Evolutionary conservation across 2,329 filamentous ascomycete genomes (phyloP).

Genomic region (Penicillium sclerotigenum): DNA sequence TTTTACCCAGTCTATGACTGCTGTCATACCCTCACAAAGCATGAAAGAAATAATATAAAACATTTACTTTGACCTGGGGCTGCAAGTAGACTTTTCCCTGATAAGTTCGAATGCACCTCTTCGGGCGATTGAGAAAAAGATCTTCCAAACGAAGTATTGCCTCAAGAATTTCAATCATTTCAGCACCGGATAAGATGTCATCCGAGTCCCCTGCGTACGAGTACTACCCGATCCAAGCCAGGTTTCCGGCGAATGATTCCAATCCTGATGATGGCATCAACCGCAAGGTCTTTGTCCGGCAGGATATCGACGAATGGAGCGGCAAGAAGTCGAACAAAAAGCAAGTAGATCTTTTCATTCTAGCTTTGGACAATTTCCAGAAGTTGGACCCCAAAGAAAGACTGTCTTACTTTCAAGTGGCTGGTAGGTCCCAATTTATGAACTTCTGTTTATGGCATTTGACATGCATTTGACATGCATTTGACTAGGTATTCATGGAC

Average conservation of each 20-base stretch:
- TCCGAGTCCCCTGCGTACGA: neutral
- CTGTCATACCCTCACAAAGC: neutral
- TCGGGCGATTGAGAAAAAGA: neutral
- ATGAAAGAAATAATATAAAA: neutral
- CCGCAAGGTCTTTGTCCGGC: constrained; percentile 8
- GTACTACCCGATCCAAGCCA: constrained; percentile 3
- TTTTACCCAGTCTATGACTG: neutral
- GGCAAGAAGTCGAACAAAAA: constrained; percentile 12
- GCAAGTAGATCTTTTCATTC: constrained; percentile 17
- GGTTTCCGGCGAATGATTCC: neutral
- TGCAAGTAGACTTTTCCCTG: neutral
- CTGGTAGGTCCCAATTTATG: neutral
- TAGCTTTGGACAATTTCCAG: constrained; percentile 12
- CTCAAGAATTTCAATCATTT: neutral
- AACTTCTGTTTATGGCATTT: neutral
- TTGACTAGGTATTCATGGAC: constrained; percentile 8
- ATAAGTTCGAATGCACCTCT: constrained; percentile 3
- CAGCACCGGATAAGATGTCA: neutral
- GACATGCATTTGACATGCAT: neutral
- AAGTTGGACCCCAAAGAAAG: constrained; percentile 8
- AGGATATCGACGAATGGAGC: constrained; percentile 20
- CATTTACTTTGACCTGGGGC: neutral
- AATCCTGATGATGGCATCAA: constrained; percentile 1
- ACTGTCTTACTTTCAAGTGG: constrained; percentile 14
- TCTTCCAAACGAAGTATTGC: neutral